A percentile compares a stretch with the other conserved stretches of the same genome.
Conservation (phyloP, 331 rosid genomes). For the Malus hybrid region DNA sequence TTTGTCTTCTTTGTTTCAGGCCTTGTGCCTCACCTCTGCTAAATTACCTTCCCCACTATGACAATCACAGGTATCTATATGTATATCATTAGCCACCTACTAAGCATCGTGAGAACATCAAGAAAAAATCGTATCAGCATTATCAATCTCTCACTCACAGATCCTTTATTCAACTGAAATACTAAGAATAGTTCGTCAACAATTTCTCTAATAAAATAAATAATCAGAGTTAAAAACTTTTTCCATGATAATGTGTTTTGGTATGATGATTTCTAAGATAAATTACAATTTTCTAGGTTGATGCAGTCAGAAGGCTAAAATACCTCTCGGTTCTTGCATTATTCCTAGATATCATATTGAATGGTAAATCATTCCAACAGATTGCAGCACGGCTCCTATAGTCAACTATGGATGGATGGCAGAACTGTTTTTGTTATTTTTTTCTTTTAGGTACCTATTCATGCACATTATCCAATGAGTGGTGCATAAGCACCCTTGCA, state of each 20-base stretch:
- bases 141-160: background rate
- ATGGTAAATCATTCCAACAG: background rate
- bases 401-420: background rate
- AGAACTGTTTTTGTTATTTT: background rate
- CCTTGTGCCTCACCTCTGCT: background rate
- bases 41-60: background rate
- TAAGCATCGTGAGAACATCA: background rate
- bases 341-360: background rate
- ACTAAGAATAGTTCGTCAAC: background rate
- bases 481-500: background rate
- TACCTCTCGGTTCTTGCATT: background rate
- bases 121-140: background rate
- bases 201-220: background rate
- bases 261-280: background rate
- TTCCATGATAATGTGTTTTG: background rate
- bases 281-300: background rate
- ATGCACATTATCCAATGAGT: background rate
- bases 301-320: background rate
- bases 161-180: background rate
- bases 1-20: background rate
- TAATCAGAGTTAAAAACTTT: background rate
- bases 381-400: background rate
- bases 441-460: background rate
- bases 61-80: background rate
- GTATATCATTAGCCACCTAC: background rate